Evolutionary conservation across 371 early-diverging fungal genomes (phyloP).

Genomic region (Apophysomyces ossiformis): DNA sequence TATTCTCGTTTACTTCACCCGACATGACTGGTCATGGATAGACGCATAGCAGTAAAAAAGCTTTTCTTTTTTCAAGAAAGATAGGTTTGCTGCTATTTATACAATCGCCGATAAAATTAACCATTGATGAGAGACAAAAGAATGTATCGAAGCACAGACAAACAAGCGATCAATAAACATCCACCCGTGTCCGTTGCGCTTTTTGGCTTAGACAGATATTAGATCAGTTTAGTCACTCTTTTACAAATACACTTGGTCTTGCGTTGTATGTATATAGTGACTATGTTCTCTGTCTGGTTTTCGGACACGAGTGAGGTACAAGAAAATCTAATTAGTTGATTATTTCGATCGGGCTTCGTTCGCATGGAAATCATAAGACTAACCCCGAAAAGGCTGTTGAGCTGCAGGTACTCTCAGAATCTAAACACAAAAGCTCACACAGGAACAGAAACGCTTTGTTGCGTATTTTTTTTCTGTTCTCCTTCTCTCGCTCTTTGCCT

Average conservation of each 20-base stretch:
- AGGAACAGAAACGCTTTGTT: neutral
- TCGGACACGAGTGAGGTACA: no score
- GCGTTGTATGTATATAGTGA: no score
- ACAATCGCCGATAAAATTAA: neutral
- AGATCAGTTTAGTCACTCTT: no score
- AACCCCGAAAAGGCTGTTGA: slow-evolving; percentile 11
- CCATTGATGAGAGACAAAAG: neutral
- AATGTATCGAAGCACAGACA: neutral
- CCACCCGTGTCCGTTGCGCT: no score
- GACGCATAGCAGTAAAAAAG: neutral
- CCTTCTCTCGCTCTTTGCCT: neutral
- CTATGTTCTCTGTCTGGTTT: no score
- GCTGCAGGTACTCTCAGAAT: neutral
- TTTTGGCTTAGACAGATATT: no score
- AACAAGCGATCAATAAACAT: neutral
- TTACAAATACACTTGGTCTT: no score
- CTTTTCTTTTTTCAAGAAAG: neutral
- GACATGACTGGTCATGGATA: neutral
- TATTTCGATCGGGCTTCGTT: neutral
- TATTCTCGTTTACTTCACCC: no score
- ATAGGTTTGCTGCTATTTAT: neutral
- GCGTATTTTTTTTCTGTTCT: neutral
- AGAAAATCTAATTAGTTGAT: no score
- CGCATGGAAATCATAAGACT: slow-evolving; percentile 9
- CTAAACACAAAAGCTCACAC: neutral